Evolutionary conservation across 2,329 filamentous ascomycete genomes (phyloP).

Genomic region (Ceratocystis colombiana): DNA sequence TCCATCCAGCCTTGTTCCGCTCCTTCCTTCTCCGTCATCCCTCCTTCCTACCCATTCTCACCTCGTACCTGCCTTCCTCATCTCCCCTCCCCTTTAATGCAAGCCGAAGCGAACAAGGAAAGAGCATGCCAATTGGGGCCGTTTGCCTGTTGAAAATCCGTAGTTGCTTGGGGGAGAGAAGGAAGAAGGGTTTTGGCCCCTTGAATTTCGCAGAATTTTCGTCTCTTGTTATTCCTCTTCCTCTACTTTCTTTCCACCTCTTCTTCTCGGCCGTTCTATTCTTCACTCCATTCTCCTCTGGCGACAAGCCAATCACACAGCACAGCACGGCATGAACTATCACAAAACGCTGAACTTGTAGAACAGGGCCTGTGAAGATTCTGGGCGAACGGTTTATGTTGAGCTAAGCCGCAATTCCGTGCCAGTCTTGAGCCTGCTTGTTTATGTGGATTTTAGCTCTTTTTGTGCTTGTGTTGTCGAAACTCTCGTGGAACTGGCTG

Average conservation of each 20-base stretch:
- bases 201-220: constrained; percentile 17
- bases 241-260: neutral
- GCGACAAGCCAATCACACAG: neutral
- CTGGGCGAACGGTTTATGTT: neutral
- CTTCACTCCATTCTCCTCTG: neutral
- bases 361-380: neutral
- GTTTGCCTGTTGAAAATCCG: too few species aligned
- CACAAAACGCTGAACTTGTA: neutral
- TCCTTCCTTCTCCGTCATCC: constrained; percentile 9
- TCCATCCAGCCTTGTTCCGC: constrained; percentile 1
- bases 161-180: neutral
- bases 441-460: too few species aligned
- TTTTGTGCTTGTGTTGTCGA: too few species aligned
- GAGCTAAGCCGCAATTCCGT: too few species aligned
- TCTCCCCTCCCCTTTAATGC: neutral
- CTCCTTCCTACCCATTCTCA: neutral
- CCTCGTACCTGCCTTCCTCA: neutral
- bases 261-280: too few species aligned
- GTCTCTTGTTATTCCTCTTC: constrained; percentile 14
- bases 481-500: too few species aligned
- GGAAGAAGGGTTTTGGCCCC: neutral
- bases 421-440: too few species aligned
- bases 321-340: too few species aligned
- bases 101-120: too few species aligned
- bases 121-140: too few species aligned